Evolutionary conservation across 2,329 filamentous ascomycete genomes (phyloP), one percentile per base, ranked within the genome.

Genomic region (Diaporthe ampelina): DNA sequence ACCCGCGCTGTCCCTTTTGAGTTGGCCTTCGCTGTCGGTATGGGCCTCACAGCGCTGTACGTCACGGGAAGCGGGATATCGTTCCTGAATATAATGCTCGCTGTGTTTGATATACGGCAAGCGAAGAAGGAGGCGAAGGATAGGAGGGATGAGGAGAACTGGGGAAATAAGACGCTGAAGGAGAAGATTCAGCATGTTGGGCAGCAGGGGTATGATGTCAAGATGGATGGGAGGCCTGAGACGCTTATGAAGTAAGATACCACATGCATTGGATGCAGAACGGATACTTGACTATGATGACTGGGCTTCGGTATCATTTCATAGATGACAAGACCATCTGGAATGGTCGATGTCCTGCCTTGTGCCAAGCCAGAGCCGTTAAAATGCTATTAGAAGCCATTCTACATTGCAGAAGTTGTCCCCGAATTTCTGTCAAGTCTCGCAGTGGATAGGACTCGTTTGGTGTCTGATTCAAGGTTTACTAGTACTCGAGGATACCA

Each of bases 1-100:
- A 80, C 79, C 8, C 78, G 79, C 19, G 59, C 79, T 21, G 59
- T 83, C 8, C 73, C 79, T 3, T 79, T 83, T 37, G 78, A 81
- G 58, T 32, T 76, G 10, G 79, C 77, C 11, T 54, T 83, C 5
- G 29, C 72, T 9, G 9, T 78, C 6, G 82, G 80, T 5, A 78
- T 81, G 48, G 68, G 72, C 0, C 71, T 83, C 1, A 76, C 76
- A 1, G 76, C 75, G 9, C 65, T 78, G 32, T 79, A 80, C 37
- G 63, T 78, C 19, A 58, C 81, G 0, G 80, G 78, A 2, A 77
- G 76, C 10, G 77, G 75, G 0, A 58, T 82, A 19, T 78, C 76
- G 0, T 73, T 74, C 0, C 57, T 79, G 24, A 80, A 82, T 7
- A 67, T 77, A 7, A 52, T 76, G 3, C 57, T 80, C 0, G 72